Evolutionary conservation across 1,284 basidiomycete genomes (phyloP), one percentile per base, ranked within the genome.

Genomic region (Cutaneotrichosporon curvatum): DNA sequence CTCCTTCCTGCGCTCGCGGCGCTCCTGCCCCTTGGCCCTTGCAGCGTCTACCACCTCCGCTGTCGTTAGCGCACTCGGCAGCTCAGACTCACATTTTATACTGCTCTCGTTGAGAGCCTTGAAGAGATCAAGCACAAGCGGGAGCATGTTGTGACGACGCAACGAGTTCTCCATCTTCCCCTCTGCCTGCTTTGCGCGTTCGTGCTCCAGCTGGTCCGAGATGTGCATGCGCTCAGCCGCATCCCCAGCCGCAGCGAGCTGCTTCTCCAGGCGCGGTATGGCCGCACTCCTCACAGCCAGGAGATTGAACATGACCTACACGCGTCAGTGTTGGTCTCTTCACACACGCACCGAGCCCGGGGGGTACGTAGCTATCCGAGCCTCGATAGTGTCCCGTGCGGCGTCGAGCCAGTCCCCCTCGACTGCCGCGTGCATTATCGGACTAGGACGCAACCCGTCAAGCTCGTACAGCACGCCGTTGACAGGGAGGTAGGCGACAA

Each of bases 291-390:
- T 81, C 34, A 95, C 74, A 6, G 87, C 87, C 40, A 92, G 79
- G 32, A 95, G 79, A 70, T 85, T 91, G 76, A 95, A 95, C 69
- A 91, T 86, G 52, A 94, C 75, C 86, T 90, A 50, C 16, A 21
- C n/a, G 7, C 35, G 18, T 16, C 23, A 19, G 38, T n/a, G n/a
- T 7, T 4, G 25, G 36, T 37, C 7, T 37, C 14, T 18, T 18
- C 15, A 30, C 6, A 18, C 11, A 77, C 84, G 62, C 68, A 92
- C 87, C 57, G 85, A 81, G 57, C 81, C 86, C 33, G 78, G 73
- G 21, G 88, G 87, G 71, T 95, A 96, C 14, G 86, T 90, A 37
- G 77, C 81, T 71, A 94, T 94, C 50, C 90, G 79, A 20, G 76
- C 75, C 68, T 91, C 83, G 45, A 94, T 87, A 14, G 85, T 84